Evolutionary conservation across 2,329 filamentous ascomycete species (phyloP).

Genomic region (Lecanicillium sp.): DNA sequence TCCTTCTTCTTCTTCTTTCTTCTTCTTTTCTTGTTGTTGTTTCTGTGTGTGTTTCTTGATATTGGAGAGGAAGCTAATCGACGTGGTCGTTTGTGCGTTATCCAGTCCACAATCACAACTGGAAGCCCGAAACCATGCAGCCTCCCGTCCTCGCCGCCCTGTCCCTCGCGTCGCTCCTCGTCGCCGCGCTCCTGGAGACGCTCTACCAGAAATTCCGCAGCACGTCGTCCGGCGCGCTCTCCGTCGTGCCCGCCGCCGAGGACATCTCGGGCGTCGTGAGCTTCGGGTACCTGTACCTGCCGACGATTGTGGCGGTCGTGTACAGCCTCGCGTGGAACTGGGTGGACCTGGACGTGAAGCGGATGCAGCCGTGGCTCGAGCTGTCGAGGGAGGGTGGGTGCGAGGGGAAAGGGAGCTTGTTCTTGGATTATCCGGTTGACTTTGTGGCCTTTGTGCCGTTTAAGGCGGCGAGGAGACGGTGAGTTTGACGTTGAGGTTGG

Average conservation of each 20-base stretch:
- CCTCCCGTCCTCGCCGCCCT: conserved; percentile 32
- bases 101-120: not conserved
- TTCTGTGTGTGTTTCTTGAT: no score
- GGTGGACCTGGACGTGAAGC: conserved; percentile 53
- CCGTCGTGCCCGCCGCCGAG: conserved; percentile 19
- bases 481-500: no score
- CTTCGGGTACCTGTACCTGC: conserved; percentile 44
- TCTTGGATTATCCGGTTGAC: conserved; percentile 46
- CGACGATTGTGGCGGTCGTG: conserved; percentile 46
- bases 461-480: conserved; percentile 19
- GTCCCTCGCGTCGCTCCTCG: conserved; percentile 27
- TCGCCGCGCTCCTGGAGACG: conserved; percentile 40
- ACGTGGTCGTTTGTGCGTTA: no score
- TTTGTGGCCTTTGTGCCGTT: conserved; percentile 31
- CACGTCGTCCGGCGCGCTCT: conserved; percentile 34
- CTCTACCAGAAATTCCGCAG: conserved; percentile 35
- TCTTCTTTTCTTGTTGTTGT: no score
- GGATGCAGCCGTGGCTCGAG: conserved; percentile 56
- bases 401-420: conserved; percentile 39
- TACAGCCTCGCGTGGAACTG: conserved; percentile 54
- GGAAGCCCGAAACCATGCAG: conserved; percentile 5
- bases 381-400: conserved; percentile 42
- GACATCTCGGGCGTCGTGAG: conserved; percentile 30
- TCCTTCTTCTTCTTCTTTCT: no score
- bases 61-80: no score